A percentile compares a stretch with the other conserved stretches of the same genome.
Conservation (phyloP, 441 rosid species). For the Gossypium schwendimanii region DNA sequence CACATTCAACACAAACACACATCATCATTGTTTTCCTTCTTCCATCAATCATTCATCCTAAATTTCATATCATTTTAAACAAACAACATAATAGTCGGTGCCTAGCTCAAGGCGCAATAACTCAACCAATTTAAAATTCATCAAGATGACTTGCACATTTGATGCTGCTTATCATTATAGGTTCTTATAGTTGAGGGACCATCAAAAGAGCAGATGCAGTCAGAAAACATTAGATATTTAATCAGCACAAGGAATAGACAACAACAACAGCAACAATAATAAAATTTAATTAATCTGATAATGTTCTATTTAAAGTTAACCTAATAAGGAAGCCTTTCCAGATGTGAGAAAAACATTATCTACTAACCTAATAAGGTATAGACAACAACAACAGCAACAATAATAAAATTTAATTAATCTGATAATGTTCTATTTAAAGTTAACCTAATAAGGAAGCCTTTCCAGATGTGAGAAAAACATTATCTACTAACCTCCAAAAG, state of each 20-base stretch:
- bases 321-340: background rate
- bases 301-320: background rate
- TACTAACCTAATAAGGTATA: conserved; percentile 24
- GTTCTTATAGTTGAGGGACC: background rate
- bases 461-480: background rate
- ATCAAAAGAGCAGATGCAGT: background rate
- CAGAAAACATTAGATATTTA: background rate
- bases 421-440: background rate
- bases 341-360: background rate
- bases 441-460: background rate
- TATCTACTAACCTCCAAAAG: conserved; percentile 52
- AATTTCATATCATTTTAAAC: background rate
- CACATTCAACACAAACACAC: background rate
- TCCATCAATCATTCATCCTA: background rate
- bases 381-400: background rate
- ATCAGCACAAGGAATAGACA: background rate
- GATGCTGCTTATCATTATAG: background rate
- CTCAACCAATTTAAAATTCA: background rate
- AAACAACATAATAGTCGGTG: background rate
- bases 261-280: background rate
- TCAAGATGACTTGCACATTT: background rate
- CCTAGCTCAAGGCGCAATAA: background rate
- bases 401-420: background rate
- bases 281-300: background rate
- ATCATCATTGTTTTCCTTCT: background rate